Base-by-base conservation (phyloP, 2,329 filamentous ascomycete genomes). In the Rhinocladiella mackenziei region DNA sequence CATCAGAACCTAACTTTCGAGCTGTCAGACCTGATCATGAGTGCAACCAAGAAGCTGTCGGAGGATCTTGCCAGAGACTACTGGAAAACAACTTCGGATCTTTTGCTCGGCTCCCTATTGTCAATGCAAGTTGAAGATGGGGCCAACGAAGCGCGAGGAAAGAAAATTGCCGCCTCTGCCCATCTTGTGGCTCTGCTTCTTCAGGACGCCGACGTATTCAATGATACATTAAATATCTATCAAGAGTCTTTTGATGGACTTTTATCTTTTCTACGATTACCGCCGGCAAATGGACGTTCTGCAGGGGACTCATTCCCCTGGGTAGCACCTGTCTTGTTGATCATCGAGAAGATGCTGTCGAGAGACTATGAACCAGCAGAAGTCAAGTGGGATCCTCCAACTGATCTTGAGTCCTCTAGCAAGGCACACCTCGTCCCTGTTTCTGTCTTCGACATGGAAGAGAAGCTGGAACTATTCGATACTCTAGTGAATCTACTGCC, bases 1-100 rank as follows among this genome's bases (percentile, higher is more conserved):
- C 89, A 97, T 56, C 83, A 89, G 10, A 82, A 86, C 55, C 81
- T 91, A 8, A 94, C 92, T 0, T 92, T 96, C 57, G 91, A 97
- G 60, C 74, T 98, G 34, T 80, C 89, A 0, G 89, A 96, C 58
- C 73, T 98, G 14, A 89, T 98, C 42, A 78, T 78, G 26, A 81
- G 83, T 3, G 83, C 88, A 17, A 78, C 80, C 6, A 69, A 72
- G 20, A 83, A 79, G 59, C 83, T 69, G 55, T 77, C 61, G 59
- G 81, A 77, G 62, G 78, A 65, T 53, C 75, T 64, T 56, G 75
- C 64, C 59, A 77, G 65, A 71, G 76, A 43, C 60, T 75, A 59
- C 66, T 76, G 83, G 29, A 78, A 80, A 50, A 86, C 92, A 43
- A 84, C 94, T 55, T 89, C 86, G 11, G 79, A 83, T 38, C 94